Evolutionary conservation across 2,329 filamentous ascomycete species (phyloP).

Genomic region (Epichloe gansuensis): DNA sequence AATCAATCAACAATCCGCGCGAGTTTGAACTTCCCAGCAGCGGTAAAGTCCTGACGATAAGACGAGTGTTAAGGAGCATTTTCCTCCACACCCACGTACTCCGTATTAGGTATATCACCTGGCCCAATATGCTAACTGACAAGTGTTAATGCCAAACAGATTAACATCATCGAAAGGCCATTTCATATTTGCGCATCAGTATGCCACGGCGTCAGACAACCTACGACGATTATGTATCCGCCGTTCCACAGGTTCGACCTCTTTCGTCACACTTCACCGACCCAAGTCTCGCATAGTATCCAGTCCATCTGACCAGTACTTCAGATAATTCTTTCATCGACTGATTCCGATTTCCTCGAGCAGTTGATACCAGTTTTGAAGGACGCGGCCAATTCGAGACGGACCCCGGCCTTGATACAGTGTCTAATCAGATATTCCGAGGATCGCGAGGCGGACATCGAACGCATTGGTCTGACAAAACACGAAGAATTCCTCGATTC

Average conservation of each 20-base stretch:
- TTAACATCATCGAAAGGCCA: neutral
- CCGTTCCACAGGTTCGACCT: constrained; percentile 29
- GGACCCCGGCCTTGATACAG: constrained; percentile 60
- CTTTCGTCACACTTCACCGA: neutral
- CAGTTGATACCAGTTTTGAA: constrained; percentile 89
- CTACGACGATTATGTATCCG: constrained; percentile 34
- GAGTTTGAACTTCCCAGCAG: too few relatives aligned
- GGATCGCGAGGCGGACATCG: constrained; percentile 82
- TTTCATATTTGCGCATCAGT: constrained; percentile 7
- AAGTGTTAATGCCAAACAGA: neutral
- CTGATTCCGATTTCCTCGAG: constrained; percentile 88
- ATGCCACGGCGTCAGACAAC: constrained; percentile 34
- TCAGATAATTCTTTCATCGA: constrained; percentile 83
- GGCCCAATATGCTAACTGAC: neutral
- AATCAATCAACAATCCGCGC: too few relatives aligned
- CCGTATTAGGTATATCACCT: neutral
- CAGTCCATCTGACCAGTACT: constrained; percentile 2
- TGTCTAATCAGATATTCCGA: constrained; percentile 61
- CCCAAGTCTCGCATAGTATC: neutral
- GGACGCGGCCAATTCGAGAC: constrained; percentile 68
- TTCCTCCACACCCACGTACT: too few relatives aligned
- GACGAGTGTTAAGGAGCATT: too few relatives aligned
- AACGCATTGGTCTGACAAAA: constrained; percentile 85
- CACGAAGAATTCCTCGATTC: constrained; percentile 94
- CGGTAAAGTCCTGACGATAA: too few relatives aligned